A percentile compares a stretch with the other conserved stretches of the same genome.
Evolutionary conservation across 2,329 filamentous ascomycete genomes (phyloP).

Genomic region (Cryphonectria carpinicola): DNA sequence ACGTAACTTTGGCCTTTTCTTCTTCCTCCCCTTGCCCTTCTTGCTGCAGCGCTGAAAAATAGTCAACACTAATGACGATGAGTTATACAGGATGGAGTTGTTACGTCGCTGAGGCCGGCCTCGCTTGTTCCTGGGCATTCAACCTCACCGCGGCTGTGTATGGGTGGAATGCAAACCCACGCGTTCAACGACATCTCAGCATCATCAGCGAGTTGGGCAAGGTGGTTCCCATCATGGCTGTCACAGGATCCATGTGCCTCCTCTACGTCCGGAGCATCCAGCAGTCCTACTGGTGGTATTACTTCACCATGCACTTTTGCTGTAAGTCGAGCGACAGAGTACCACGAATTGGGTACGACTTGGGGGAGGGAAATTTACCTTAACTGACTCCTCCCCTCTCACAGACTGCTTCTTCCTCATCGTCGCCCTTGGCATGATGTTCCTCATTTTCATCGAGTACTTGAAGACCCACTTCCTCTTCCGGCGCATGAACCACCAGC

Average conservation of each 20-base stretch:
- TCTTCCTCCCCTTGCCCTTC: neutral
- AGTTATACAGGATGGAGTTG: slow-evolving; percentile 22
- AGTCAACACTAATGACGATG: neutral
- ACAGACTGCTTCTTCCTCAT: slow-evolving; percentile 17
- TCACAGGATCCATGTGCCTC: slow-evolving; percentile 10
- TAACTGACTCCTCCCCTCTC: neutral
- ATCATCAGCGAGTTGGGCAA: slow-evolving; percentile 22
- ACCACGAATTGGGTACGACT: too few species aligned
- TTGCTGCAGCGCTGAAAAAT: neutral
- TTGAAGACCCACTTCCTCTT: slow-evolving; percentile 24
- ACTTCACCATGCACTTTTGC: slow-evolving; percentile 18
- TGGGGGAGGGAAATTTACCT: neutral
- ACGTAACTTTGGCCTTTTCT: neutral
- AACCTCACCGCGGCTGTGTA: slow-evolving; percentile 25
- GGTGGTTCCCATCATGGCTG: slow-evolving; percentile 10
- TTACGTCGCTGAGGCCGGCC: slow-evolving; percentile 14
- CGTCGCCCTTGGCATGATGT: slow-evolving; percentile 15
- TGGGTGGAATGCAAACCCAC: slow-evolving; percentile 13
- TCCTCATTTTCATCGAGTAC: slow-evolving; percentile 25
- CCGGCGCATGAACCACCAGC: slow-evolving; percentile 19
- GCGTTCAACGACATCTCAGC: slow-evolving; percentile 5
- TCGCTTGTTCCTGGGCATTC: slow-evolving; percentile 26
- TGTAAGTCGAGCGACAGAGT: slow-evolving; percentile 12
- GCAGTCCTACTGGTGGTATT: slow-evolving; percentile 14
- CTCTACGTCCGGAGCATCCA: slow-evolving; percentile 14